Evolutionary conservation across 768 basidiomycete genomes (phyloP).

Genomic region (Termitomyces sp.): DNA sequence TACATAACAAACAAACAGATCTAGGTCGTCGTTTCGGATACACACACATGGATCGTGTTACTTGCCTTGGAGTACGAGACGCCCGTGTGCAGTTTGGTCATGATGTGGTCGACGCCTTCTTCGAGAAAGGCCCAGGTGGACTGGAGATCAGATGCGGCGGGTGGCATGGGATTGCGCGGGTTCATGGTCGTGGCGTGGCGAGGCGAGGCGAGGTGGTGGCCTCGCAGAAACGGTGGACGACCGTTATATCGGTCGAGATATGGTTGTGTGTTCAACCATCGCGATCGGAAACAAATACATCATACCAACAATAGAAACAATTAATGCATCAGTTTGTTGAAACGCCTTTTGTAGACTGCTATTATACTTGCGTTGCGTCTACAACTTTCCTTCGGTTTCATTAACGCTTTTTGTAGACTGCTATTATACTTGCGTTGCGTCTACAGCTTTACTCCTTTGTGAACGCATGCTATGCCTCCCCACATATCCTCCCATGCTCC

Average conservation of each 20-base stretch:
- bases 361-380: no score
- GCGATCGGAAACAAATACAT: background rate
- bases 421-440: no score
- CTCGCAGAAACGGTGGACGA: constrained; percentile 3
- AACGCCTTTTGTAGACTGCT: background rate
- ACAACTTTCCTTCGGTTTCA: no score
- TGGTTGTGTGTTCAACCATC: background rate
- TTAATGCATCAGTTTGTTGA: no score
- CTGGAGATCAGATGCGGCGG: constrained; percentile 62
- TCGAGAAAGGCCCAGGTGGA: constrained; percentile 90
- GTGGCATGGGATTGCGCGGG: constrained; percentile 51
- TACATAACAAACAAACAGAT: constrained; percentile 22
- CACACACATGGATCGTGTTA: constrained; percentile 13
- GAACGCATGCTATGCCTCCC: constrained; percentile 85
- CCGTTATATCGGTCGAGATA: background rate
- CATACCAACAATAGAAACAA: background rate
- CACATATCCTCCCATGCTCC: constrained; percentile 85
- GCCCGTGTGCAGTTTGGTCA: constrained; percentile 86
- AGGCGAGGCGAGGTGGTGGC: background rate
- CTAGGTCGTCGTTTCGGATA: background rate
- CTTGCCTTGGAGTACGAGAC: constrained; percentile 75
- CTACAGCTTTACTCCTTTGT: constrained; percentile 78
- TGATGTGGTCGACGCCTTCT: constrained; percentile 87
- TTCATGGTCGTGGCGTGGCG: constrained; percentile 22
- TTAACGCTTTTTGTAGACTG: no score